A percentile compares a stretch with the other conserved stretches of the same genome.
Conservation (phyloP, 2,329 filamentous ascomycete genomes). For the Didymella keratinophila region DNA sequence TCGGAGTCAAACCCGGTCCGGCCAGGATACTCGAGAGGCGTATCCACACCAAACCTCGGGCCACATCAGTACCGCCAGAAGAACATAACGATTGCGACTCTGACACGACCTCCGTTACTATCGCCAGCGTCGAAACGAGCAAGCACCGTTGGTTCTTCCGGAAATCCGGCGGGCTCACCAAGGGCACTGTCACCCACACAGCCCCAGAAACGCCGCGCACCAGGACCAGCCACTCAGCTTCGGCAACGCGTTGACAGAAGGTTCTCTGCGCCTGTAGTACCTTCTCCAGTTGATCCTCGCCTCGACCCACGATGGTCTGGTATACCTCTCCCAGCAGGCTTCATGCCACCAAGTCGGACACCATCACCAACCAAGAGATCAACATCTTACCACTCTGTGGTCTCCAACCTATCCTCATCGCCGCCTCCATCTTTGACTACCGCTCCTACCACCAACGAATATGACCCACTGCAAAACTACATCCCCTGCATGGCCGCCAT, state of each 20-base stretch:
- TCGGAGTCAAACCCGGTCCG: constrained; percentile 1
- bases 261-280: constrained; percentile 22
- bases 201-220: constrained; percentile 11
- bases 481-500: constrained; percentile 39
- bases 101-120: constrained; percentile 15
- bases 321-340: constrained; percentile 28
- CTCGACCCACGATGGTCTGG: constrained; percentile 28
- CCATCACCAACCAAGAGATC: constrained; percentile 23
- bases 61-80: constrained; percentile 18
- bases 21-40: constrained; percentile 14
- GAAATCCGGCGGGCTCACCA: not conserved
- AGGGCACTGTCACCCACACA: constrained; percentile 14
- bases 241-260: constrained; percentile 24
- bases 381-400: constrained; percentile 33
- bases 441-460: constrained; percentile 27
- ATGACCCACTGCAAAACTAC: constrained; percentile 43
- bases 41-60: constrained; percentile 18
- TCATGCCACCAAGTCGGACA: constrained; percentile 21
- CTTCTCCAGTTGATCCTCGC: constrained; percentile 19
- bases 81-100: constrained; percentile 7
- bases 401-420: constrained; percentile 26
- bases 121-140: constrained; percentile 11
- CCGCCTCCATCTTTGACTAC: constrained; percentile 28
- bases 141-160: constrained; percentile 6
- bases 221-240: constrained; percentile 15